Evolutionary conservation across 805 yeast genomes (phyloP).

Genomic region (Kodamaea laetipori): DNA sequence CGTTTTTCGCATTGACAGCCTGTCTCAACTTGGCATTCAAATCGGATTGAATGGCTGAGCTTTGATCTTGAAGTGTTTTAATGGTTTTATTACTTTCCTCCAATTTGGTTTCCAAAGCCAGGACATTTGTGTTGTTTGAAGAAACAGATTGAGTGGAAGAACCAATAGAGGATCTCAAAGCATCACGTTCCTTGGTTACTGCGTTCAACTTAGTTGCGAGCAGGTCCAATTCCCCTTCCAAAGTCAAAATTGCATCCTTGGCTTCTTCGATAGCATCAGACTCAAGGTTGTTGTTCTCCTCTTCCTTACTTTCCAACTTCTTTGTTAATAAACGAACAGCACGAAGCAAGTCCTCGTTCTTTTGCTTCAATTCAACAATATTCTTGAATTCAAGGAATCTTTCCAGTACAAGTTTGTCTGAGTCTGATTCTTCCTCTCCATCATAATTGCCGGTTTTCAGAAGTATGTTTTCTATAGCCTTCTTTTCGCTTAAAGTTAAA

Average conservation of each 20-base stretch:
- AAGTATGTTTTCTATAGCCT: slow-evolving; percentile 60
- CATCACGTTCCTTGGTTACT: slow-evolving; percentile 67
- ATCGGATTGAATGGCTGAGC: slow-evolving; percentile 45
- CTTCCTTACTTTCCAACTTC: slow-evolving; percentile 68
- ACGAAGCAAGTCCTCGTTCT: slow-evolving; percentile 69
- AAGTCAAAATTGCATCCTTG: slow-evolving; percentile 62
- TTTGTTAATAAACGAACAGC: slow-evolving; percentile 73
- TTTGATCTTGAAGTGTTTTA: slow-evolving; percentile 37
- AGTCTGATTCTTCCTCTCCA: slow-evolving; percentile 53
- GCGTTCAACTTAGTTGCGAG: slow-evolving; percentile 55
- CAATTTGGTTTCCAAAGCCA: slow-evolving; percentile 5
- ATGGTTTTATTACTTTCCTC: slow-evolving; percentile 22
- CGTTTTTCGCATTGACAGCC: slow-evolving; percentile 34
- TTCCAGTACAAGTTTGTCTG: slow-evolving; percentile 70
- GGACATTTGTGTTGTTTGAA: neutral
- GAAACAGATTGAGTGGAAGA: slow-evolving; percentile 3
- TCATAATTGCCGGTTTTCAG: slow-evolving; percentile 33
- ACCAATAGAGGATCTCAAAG: slow-evolving; percentile 43
- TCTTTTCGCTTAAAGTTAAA: slow-evolving; percentile 62
- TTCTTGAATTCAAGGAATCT: slow-evolving; percentile 71
- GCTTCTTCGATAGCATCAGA: slow-evolving; percentile 61
- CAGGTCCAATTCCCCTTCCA: slow-evolving; percentile 59
- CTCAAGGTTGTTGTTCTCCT: slow-evolving; percentile 42
- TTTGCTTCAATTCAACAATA: slow-evolving; percentile 67
- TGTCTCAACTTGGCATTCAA: slow-evolving; percentile 42